A percentile compares a stretch with the other conserved stretches of the same genome.
Evolutionary conservation across 1,284 basidiomycete species (phyloP).

Genomic region (Tilletia horrida): DNA sequence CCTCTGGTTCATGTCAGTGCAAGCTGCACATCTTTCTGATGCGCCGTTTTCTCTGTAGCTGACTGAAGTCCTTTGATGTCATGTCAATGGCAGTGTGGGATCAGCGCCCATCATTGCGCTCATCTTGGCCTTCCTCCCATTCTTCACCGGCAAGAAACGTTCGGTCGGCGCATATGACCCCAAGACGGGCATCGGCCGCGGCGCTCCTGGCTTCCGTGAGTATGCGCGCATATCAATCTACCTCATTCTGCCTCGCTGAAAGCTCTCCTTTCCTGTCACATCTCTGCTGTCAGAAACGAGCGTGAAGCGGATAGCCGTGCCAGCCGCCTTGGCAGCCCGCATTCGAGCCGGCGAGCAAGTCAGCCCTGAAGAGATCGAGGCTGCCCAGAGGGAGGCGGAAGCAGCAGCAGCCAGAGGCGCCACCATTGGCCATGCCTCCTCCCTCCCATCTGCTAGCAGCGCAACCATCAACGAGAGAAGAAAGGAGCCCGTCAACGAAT

Average conservation of each 20-base stretch:
- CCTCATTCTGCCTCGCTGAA: background rate
- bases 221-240: too few relatives aligned
- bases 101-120: background rate
- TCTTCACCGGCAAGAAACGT: conserved; percentile 1
- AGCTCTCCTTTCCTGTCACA: background rate
- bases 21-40: too few relatives aligned
- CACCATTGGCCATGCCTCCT: background rate
- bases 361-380: conserved; percentile 44
- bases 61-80: too few relatives aligned
- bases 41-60: background rate
- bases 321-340: conserved; percentile 45
- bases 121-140: conserved; percentile 14
- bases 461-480: conserved; percentile 19
- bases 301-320: conserved; percentile 42
- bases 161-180: conserved; percentile 36
- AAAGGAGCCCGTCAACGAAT: conserved; percentile 25
- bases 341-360: conserved; percentile 50
- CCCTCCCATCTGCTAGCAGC: conserved; percentile 13
- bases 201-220: conserved; percentile 47
- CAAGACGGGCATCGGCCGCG: conserved; percentile 46
- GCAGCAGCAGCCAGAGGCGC: conserved; percentile 16
- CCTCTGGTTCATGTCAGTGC: conserved; percentile 16
- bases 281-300: conserved; percentile 32
- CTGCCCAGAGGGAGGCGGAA: conserved; percentile 23
- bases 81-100: conserved; percentile 13